These are phyloP conservation scores for Eutypa lata DNA, from an alignment of 2,329 filamentous ascomycete species.

Conservation along the genomic window DNA sequence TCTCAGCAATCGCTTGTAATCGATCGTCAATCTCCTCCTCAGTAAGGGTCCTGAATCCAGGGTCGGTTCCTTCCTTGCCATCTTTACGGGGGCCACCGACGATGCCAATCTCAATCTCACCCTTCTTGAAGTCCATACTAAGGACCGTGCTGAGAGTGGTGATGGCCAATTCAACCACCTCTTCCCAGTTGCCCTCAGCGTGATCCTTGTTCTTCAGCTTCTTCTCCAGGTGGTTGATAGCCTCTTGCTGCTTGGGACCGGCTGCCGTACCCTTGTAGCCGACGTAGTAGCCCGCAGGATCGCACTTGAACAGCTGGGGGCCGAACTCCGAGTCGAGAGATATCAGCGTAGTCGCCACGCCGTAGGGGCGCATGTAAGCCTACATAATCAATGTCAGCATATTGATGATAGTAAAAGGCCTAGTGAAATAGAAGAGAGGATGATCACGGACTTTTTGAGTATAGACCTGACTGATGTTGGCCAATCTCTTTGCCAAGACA, in stretches of 20 bases:
- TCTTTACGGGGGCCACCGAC: conserved; percentile 83
- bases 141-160: conserved; percentile 92
- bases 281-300: conserved; percentile 95
- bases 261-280: conserved; percentile 98
- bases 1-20: conserved; percentile 96
- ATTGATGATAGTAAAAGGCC: conserved; percentile 2
- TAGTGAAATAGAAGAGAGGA: neutral
- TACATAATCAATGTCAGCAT: conserved; percentile 32
- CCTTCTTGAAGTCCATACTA: conserved; percentile 99
- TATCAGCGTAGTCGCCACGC: conserved; percentile 92
- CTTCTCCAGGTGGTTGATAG: conserved; percentile 97
- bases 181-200: conserved; percentile 90
- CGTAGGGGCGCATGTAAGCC: conserved; percentile 97
- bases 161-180: conserved; percentile 96
- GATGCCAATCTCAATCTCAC: conserved; percentile 96
- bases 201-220: conserved; percentile 99
- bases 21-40: conserved; percentile 98
- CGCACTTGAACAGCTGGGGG: conserved; percentile 96
- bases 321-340: conserved; percentile 89
- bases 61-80: conserved; percentile 76
- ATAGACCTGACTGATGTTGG: conserved; percentile 99
- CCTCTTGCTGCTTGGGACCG: conserved; percentile 97
- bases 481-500: conserved; percentile 90
- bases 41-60: conserved; percentile 81
- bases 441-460: conserved; percentile 74